Conservation (phyloP, 1,284 basidiomycete species). For the Thecaphora thlaspeos region DNA sequence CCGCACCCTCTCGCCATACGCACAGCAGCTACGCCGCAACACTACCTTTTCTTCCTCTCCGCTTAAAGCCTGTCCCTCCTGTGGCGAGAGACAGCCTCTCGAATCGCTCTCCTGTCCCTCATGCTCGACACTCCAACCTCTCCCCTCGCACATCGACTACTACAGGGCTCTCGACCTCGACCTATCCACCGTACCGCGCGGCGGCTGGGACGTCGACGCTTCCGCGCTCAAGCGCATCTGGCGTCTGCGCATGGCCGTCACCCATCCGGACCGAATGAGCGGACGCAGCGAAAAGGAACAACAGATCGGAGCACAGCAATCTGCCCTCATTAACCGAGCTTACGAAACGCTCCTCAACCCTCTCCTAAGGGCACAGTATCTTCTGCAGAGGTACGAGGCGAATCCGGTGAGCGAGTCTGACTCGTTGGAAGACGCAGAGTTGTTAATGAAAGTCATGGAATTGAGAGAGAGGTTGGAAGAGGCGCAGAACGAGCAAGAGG, state of each 20-base stretch:
- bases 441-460: constrained; percentile 56
- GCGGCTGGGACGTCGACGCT: constrained; percentile 45
- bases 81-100: constrained; percentile 22
- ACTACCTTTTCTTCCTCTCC: constrained; percentile 12
- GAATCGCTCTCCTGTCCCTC: constrained; percentile 32
- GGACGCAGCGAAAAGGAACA: constrained; percentile 44
- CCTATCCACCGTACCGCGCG: constrained; percentile 13
- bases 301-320: constrained; percentile 49
- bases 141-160: constrained; percentile 40
- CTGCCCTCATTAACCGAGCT: constrained; percentile 51
- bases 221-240: constrained; percentile 43
- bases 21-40: neutral
- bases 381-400: constrained; percentile 34
- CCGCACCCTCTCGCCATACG: too few species aligned
- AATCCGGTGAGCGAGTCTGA: constrained; percentile 35
- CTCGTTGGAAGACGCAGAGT: constrained; percentile 46
- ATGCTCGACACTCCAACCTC: constrained; percentile 41
- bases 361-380: constrained; percentile 42
- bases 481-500: constrained; percentile 39
- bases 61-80: constrained; percentile 28
- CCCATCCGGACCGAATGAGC: constrained; percentile 53
- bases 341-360: constrained; percentile 54
- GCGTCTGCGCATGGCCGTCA: constrained; percentile 47
- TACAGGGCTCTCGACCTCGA: constrained; percentile 48
- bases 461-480: constrained; percentile 48